Base-by-base conservation (phyloP, 2,329 filamentous ascomycete genomes). In the Colletotrichum graminicola region DNA sequence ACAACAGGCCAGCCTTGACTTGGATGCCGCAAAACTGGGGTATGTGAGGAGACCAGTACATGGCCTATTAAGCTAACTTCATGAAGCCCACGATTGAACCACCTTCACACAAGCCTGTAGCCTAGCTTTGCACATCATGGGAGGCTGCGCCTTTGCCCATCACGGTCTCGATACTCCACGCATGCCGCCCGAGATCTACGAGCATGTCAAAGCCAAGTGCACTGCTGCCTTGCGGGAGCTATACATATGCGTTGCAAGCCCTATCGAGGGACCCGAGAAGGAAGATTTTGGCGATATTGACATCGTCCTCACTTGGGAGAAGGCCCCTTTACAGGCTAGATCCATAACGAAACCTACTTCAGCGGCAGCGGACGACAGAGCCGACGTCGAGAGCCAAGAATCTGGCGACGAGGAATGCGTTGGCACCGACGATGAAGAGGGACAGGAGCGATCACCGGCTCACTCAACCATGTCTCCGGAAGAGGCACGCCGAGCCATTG, bases 221-320 rank as follows among this genome's bases (percentile, higher is more conserved):
- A 81, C 84, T 34, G 67, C 76, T 0, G 78, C 84, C 2, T 84
- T 93, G 0, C 79, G 80, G 1, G 75, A 81, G 1, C 80, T 91
- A 4, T 94, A 89, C 75, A 65, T 80, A 0, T 82, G 81, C 10
- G 89, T 92, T 5, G 86, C 84, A 0, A 84, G 87, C 0, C 90
- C 92, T 0, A 87, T 91, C 36, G 92, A 94, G 74, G 91, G 88
- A 0, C 93, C 93, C 0, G 90, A 79, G 1, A 96, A 96, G 79
- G 52, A 74, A 0, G 88, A 90, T 75, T 87, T 89, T 76, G 94
- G 93, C 26, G 94, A 96, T 74, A 82, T 97, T 47, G 93, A 96
- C 79, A 84, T 95, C 70, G 79, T 94, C 1, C 85, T 93, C 1
- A 81, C 83, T 0, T 77, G 78, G 41, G 80, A 81, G 21, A 77